Percentiles rank a stretch among this genome's conserved stretches.
These are phyloP conservation scores for Apophysomyces variabilis DNA, from an alignment of 371 early-diverging fungal species.

Conservation along the genomic window DNA sequence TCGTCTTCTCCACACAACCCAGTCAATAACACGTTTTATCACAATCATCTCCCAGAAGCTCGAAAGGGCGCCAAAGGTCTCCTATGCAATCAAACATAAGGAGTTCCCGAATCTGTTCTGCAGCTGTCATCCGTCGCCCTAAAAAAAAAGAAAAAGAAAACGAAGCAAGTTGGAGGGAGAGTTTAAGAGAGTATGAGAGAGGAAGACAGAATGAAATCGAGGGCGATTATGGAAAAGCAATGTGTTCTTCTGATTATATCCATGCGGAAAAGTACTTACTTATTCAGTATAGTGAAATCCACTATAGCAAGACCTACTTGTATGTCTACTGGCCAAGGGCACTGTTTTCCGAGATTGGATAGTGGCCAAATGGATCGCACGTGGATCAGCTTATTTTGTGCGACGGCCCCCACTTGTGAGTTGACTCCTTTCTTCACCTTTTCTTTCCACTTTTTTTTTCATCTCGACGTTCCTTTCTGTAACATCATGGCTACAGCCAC, in stretches of 20 bases:
- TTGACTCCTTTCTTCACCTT: constrained; percentile 3
- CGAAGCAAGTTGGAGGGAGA: background rate
- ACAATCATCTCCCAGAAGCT: background rate
- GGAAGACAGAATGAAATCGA: too few species aligned
- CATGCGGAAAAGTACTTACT: too few species aligned
- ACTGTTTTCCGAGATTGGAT: constrained; percentile 10
- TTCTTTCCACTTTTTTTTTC: constrained; percentile 12
- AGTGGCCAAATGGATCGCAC: constrained; percentile 14
- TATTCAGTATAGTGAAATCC: too few species aligned
- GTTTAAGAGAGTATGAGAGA: too few species aligned
- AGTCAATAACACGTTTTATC: too few species aligned
- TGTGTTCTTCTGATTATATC: too few species aligned
- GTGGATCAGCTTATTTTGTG: constrained; percentile 20
- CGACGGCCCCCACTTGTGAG: background rate
- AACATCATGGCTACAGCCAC: constrained; percentile 20
- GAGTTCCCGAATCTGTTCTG: constrained; percentile 8
- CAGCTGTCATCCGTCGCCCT: constrained; percentile 3
- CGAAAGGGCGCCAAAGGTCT: constrained; percentile 1
- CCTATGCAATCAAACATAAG: constrained; percentile 11
- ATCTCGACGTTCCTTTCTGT: constrained; percentile 12
- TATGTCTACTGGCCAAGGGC: background rate
- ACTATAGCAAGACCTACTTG: too few species aligned
- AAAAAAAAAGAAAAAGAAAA: background rate
- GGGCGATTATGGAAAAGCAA: too few species aligned
- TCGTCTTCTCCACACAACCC: too few species aligned